These are phyloP conservation scores for Thermothielavioides terrestris DNA, from an alignment of 495 filamentous ascomycete genomes.

Conservation along the genomic window DNA sequence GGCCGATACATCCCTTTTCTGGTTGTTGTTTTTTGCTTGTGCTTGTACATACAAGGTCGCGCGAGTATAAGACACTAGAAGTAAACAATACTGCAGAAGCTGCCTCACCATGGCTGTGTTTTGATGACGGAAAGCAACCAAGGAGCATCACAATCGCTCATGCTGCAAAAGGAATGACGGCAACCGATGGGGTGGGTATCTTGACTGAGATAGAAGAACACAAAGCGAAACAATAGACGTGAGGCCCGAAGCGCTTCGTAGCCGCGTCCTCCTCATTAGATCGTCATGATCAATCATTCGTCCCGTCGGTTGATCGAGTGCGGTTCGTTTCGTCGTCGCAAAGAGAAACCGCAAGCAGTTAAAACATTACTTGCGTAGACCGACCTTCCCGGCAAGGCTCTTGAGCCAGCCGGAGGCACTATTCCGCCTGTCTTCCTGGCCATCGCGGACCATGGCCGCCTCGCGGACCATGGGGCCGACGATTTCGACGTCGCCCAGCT, in stretches of 20 bases:
- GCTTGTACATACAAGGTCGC: no score
- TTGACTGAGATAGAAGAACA: slow-evolving; percentile 8
- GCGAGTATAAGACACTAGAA: neutral
- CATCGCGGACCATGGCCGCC: slow-evolving; percentile 36
- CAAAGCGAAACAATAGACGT: neutral
- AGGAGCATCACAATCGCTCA: neutral
- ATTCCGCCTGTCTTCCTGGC: slow-evolving; percentile 29
- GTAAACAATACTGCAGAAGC: neutral
- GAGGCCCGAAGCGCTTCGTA: neutral
- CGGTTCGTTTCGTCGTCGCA: neutral
- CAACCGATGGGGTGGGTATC: slow-evolving; percentile 22
- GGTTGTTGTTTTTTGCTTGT: no score
- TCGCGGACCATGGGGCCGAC: slow-evolving; percentile 83
- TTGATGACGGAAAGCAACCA: neutral
- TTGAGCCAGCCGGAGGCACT: slow-evolving; percentile 37
- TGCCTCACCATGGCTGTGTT: neutral
- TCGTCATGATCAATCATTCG: neutral
- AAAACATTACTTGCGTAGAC: slow-evolving; percentile 26
- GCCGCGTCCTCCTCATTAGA: neutral
- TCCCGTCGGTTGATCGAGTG: neutral
- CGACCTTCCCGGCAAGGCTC: slow-evolving; percentile 36
- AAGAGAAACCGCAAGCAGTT: neutral
- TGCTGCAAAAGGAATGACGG: slow-evolving; percentile 9
- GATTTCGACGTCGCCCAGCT: slow-evolving; percentile 80
- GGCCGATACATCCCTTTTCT: no score